Evolutionary conservation across 169 alveolate species (phyloP), one percentile per base, ranked within the genome.

Genomic region (Cryptosporidium tyzzeri): DNA sequence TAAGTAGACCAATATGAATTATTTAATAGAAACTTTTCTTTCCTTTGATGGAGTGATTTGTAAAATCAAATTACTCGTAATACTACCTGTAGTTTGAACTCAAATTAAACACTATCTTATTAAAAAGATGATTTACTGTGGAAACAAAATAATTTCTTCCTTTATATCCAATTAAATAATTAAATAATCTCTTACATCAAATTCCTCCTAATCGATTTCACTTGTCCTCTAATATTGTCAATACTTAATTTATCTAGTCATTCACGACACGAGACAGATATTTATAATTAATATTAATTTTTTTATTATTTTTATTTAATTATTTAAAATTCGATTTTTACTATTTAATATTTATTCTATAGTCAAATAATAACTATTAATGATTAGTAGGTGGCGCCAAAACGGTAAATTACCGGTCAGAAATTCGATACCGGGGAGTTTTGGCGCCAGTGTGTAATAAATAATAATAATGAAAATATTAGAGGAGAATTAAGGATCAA

Each of bases 191-290:
- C 73, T 67, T 29, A 31, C 51, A 33, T 67, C 41, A 33, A 37
- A 67, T 67, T 16, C 73, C 73, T 67, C 73, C 73, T 33, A 29
- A 21, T n/a, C 67, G 12, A 55, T 14, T 44, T 44, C 18, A 10
- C 67, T 55, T 55, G 37, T 55, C 39, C 29, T 26, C 35, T 26
- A 23, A 12, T 23, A 10, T 45, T 8, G 67, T 55, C 67, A 23
- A 55, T 55, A 21, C 26, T 29, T 3, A 33, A 65, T 48, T 71
- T 71, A 71, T 71, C 85, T 51, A 8, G 85, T 50, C 67, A 71
- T 29, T 29, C 41, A 21, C 61, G 85, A 71, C 85, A 71, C 51
- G 69, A 71, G 85, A 71, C 85, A 71, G 68, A 71, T 71, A 50
- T 35, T 50, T 29, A 37, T 10, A 39, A 37, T 69, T 33, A 12